These are phyloP conservation scores for Kwoniella dendrophila DNA, from an alignment of 768 basidiomycete species.

Conservation along the genomic window DNA sequence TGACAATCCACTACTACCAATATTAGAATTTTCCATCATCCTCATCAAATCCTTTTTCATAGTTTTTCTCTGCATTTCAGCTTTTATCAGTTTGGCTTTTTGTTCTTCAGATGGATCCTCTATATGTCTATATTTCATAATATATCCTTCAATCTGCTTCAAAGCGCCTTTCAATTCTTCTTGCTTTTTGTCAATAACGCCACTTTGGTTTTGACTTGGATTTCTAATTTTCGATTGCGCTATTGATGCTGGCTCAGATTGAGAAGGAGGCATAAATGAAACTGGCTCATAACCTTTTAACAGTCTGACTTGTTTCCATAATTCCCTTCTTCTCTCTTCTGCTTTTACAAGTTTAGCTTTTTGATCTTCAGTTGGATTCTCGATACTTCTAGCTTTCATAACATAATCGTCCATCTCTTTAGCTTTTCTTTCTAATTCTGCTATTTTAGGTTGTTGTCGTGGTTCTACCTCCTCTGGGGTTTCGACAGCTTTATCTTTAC, in stretches of 20 bases:
- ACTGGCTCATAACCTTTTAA: background rate
- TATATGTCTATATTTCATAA: background rate
- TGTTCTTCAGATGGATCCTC: constrained; percentile 8
- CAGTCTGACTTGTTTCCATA: constrained; percentile 11
- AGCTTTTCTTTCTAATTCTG: background rate
- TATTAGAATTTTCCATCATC: constrained; percentile 5
- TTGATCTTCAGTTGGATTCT: constrained; percentile 5
- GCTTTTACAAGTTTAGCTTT: constrained; percentile 7
- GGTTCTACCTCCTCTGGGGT: no score
- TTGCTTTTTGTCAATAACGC: background rate
- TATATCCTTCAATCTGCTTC: constrained; percentile 9
- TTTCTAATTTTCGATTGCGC: background rate
- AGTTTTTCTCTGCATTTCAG: background rate
- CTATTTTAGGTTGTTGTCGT: background rate
- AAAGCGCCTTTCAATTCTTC: background rate
- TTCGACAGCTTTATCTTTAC: background rate
- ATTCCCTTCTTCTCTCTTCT: constrained; percentile 7
- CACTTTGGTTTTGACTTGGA: no score
- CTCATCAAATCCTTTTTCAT: constrained; percentile 5
- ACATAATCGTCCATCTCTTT: constrained; percentile 20
- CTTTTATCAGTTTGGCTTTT: background rate
- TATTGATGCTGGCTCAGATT: background rate
- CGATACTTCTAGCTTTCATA: background rate
- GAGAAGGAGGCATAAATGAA: background rate
- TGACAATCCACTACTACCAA: constrained; percentile 36